A percentile compares a stretch with the other conserved stretches of the same genome.
phyloP scores from a whole-genome alignment of 179 eudicot species.

The Vitellaria paradoxa region DNA sequence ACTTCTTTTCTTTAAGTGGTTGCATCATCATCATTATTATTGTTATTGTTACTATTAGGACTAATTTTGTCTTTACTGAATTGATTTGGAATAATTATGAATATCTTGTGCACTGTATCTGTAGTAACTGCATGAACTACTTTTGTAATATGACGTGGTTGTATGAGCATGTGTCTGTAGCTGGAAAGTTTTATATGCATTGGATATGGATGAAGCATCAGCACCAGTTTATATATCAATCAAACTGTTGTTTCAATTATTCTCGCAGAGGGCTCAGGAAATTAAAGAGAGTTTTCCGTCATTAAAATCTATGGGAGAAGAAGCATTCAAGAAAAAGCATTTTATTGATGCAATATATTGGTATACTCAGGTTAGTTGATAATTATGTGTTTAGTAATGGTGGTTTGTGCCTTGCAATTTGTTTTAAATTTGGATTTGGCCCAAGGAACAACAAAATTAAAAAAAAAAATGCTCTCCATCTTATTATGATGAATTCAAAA shows the following conservation, averaged over 20 bases:
- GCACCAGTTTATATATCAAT: slow-evolving; percentile 3
- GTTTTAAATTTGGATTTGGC: neutral
- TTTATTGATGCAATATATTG: slow-evolving; percentile 18
- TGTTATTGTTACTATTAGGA: no score
- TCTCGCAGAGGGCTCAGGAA: slow-evolving; percentile 12
- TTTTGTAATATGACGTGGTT: neutral
- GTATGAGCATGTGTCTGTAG: neutral
- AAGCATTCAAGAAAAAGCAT: slow-evolving; percentile 24
- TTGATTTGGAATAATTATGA: neutral
- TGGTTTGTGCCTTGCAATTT: neutral
- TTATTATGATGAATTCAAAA: no score
- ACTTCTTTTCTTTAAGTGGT: no score
- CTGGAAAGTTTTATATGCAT: neutral
- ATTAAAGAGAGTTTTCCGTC: slow-evolving; percentile 16
- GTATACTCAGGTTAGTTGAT: slow-evolving; percentile 20
- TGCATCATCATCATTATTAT: no score
- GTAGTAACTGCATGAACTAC: neutral
- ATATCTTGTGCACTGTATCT: neutral
- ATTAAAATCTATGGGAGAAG: slow-evolving; percentile 20
- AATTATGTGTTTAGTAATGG: neutral
- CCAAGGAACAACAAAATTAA: no score
- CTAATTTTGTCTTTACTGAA: neutral
- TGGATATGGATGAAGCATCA: neutral
- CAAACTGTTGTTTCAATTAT: neutral
- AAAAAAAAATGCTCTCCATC: no score